Percentiles rank a stretch among this genome's conserved stretches.
Evolutionary conservation across 805 yeast species (phyloP).

Genomic region (Metschnikowia borealis): DNA sequence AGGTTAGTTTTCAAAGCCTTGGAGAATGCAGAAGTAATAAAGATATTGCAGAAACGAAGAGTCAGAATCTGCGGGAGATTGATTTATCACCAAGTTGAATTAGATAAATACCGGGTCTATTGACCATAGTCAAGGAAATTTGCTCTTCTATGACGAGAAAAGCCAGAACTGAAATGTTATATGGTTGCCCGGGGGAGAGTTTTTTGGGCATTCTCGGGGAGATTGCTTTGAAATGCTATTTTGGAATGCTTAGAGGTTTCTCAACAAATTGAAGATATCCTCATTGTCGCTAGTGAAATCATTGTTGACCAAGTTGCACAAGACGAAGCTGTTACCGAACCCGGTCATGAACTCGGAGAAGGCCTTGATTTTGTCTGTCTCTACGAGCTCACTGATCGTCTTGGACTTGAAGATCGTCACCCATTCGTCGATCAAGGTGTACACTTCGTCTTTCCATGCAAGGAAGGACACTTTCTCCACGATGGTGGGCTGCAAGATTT

Average conservation of each 20-base stretch:
- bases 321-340: constrained; percentile 57
- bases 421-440: constrained; percentile 82
- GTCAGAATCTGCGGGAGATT: constrained; percentile 15
- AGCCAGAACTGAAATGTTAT: constrained; percentile 1
- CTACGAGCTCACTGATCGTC: constrained; percentile 29
- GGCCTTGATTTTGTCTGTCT: constrained; percentile 25
- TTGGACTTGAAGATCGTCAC: constrained; percentile 44
- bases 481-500: constrained; percentile 91
- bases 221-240: constrained; percentile 1
- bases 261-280: constrained; percentile 54
- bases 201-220: background rate
- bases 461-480: constrained; percentile 87
- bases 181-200: background rate
- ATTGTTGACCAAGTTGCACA: constrained; percentile 89
- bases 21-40: constrained; percentile 3
- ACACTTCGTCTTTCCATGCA: constrained; percentile 98
- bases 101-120: constrained; percentile 17
- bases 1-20: constrained; percentile 1
- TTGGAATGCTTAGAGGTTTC: constrained; percentile 18
- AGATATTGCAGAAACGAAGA: background rate
- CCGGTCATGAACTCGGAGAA: constrained; percentile 41
- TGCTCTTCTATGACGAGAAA: constrained; percentile 1
- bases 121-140: constrained; percentile 14
- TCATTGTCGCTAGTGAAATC: constrained; percentile 58
- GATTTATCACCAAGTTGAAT: constrained; percentile 22